A percentile compares a stretch with the other conserved stretches of the same genome.
These are phyloP conservation scores for Gyromitra esculenta DNA, from an alignment of 2,329 filamentous ascomycete genomes.

Conservation along the genomic window DNA sequence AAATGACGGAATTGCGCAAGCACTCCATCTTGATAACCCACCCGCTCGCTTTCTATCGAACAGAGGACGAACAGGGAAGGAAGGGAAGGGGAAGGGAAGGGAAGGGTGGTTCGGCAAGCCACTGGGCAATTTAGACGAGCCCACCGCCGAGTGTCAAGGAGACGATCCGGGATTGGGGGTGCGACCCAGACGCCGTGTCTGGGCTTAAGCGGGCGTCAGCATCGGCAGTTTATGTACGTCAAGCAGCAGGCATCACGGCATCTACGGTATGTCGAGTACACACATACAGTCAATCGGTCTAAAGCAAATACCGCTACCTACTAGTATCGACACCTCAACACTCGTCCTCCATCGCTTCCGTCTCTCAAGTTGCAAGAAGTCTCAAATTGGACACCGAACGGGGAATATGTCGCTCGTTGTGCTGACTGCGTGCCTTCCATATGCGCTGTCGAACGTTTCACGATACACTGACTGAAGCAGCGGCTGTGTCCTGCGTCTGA, in stretches of 20 bases:
- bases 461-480: slow-evolving; percentile 34
- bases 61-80: slow-evolving; percentile 15
- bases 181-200: slow-evolving; percentile 44
- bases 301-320: slow-evolving; percentile 24
- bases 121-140: slow-evolving; percentile 38
- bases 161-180: slow-evolving; percentile 46
- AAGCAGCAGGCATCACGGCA: slow-evolving; percentile 43
- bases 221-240: slow-evolving; percentile 51
- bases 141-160: slow-evolving; percentile 27
- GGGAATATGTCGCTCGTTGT: slow-evolving; percentile 42
- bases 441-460: slow-evolving; percentile 51
- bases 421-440: slow-evolving; percentile 47
- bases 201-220: slow-evolving; percentile 49
- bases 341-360: slow-evolving; percentile 28
- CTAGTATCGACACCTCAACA: slow-evolving; percentile 24
- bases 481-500: slow-evolving; percentile 36
- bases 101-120: slow-evolving; percentile 35
- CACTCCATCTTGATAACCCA: slow-evolving; percentile 39
- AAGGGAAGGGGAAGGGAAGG: slow-evolving; percentile 14
- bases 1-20: slow-evolving; percentile 33
- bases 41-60: slow-evolving; percentile 23
- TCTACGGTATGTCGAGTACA: slow-evolving; percentile 41
- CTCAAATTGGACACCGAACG: slow-evolving; percentile 22
- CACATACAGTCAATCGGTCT: slow-evolving; percentile 16
- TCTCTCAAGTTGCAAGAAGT: slow-evolving; percentile 36